Percentiles rank a stretch among this genome's conserved stretches.
Conservation (phyloP, 352 stramenopile genomes). For the Pythium inflatum region DNA sequence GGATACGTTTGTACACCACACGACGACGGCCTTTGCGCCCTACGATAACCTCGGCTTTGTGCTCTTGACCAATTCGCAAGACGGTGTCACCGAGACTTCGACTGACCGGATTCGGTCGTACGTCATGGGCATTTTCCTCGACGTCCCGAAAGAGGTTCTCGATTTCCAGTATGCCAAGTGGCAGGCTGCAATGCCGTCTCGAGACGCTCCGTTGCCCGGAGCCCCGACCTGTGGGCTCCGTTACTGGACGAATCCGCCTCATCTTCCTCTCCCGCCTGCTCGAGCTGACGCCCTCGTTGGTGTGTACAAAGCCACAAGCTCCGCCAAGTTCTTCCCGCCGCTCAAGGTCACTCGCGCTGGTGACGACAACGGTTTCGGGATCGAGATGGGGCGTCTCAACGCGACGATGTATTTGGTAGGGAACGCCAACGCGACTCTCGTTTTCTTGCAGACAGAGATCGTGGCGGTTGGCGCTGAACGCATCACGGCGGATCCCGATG, state of each 20-base stretch:
- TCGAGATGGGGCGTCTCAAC: neutral
- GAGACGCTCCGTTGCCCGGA: slow-evolving; percentile 33
- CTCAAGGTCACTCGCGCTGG: slow-evolving; percentile 30
- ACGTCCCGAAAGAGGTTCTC: slow-evolving; percentile 55
- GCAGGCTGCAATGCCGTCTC: slow-evolving; percentile 26
- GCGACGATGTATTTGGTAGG: slow-evolving; percentile 9
- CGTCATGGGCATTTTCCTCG: slow-evolving; percentile 66
- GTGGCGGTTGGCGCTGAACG: neutral
- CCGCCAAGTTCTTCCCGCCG: slow-evolving; percentile 42
- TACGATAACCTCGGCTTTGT: slow-evolving; percentile 49
- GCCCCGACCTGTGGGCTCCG: slow-evolving; percentile 42
- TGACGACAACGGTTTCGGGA: neutral
- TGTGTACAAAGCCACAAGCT: slow-evolving; percentile 42
- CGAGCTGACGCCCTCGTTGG: slow-evolving; percentile 42
- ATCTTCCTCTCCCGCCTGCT: slow-evolving; percentile 26
- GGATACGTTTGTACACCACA: slow-evolving; percentile 52
- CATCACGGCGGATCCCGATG: neutral
- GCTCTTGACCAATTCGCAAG: slow-evolving; percentile 59
- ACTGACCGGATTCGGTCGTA: slow-evolving; percentile 66
- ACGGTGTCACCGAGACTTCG: slow-evolving; percentile 31
- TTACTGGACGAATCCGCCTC: slow-evolving; percentile 48
- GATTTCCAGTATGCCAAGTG: slow-evolving; percentile 43
- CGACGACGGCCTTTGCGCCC: slow-evolving; percentile 50
- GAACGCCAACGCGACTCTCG: neutral
- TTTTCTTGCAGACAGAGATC: neutral